phyloP scores from a whole-genome alignment of 1,139 yeast genomes.

The Suhomyces panamericanus region DNA sequence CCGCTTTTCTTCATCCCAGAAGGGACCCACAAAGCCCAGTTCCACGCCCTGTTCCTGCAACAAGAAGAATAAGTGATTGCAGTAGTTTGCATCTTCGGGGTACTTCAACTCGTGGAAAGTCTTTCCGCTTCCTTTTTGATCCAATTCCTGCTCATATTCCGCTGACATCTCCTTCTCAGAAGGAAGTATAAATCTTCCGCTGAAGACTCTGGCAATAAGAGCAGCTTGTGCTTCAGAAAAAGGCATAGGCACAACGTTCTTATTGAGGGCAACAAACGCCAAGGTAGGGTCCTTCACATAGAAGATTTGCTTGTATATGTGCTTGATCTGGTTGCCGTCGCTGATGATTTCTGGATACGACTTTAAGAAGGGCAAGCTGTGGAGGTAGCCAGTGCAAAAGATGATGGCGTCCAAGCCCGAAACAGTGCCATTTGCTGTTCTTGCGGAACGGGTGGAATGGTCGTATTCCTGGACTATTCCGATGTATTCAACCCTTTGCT shows the following conservation, averaged over 20 bases:
- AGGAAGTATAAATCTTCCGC: slow-evolving; percentile 44
- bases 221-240: slow-evolving; percentile 49
- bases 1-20: slow-evolving; percentile 27
- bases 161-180: slow-evolving; percentile 29
- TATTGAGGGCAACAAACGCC: slow-evolving; percentile 38
- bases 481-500: slow-evolving; percentile 20
- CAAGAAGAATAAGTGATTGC: slow-evolving; percentile 24
- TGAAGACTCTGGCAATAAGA: slow-evolving; percentile 41
- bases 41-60: slow-evolving; percentile 19
- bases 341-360: slow-evolving; percentile 28
- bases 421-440: slow-evolving; percentile 25
- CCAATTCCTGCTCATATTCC: slow-evolving; percentile 22
- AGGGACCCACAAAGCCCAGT: slow-evolving; percentile 27
- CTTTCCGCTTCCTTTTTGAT: slow-evolving; percentile 25
- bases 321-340: slow-evolving; percentile 34
- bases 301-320: slow-evolving; percentile 46
- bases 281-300: slow-evolving; percentile 47
- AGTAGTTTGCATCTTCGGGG: slow-evolving; percentile 35
- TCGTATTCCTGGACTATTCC: slow-evolving; percentile 31
- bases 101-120: slow-evolving; percentile 29
- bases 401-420: slow-evolving; percentile 38
- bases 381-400: slow-evolving; percentile 52
- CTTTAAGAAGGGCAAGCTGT: slow-evolving; percentile 43
- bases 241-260: slow-evolving; percentile 49
- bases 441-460: slow-evolving; percentile 23